These are phyloP conservation scores for Daedaleopsis sinensis DNA, from an alignment of 768 basidiomycete species.

Conservation along the genomic window DNA sequence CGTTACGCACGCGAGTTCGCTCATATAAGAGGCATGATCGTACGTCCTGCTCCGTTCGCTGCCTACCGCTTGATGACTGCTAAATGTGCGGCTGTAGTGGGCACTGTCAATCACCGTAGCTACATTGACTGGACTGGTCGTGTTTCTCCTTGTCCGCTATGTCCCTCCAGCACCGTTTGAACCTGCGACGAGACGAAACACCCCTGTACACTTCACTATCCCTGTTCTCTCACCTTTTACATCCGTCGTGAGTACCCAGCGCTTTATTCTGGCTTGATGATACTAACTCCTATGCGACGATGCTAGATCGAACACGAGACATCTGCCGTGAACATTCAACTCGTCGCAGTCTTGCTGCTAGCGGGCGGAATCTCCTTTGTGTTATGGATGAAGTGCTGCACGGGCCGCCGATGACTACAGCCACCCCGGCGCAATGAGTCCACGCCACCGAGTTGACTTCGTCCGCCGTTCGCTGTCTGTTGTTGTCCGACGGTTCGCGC, in stretches of 20 bases:
- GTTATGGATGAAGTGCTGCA: slow-evolving; percentile 12
- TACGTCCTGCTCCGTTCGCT: slow-evolving; percentile 34
- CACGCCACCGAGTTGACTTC: background rate
- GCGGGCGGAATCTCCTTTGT: background rate
- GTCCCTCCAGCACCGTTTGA: background rate
- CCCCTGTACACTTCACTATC: slow-evolving; percentile 69
- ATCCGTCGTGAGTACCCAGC: slow-evolving; percentile 59
- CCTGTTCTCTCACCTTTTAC: slow-evolving; percentile 80
- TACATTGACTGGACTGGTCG: background rate
- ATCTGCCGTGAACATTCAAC: slow-evolving; percentile 51
- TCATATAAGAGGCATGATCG: slow-evolving; percentile 55
- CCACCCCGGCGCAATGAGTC: background rate
- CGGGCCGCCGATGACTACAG: background rate
- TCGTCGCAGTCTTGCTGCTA: slow-evolving; percentile 10
- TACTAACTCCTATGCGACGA: background rate
- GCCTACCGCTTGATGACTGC: slow-evolving; percentile 27
- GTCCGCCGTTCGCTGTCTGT: too few relatives aligned
- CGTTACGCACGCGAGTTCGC: slow-evolving; percentile 51
- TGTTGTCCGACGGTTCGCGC: too few relatives aligned
- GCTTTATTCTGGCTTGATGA: background rate
- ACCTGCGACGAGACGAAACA: background rate
- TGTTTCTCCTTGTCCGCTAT: background rate
- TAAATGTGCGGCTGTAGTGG: slow-evolving; percentile 34
- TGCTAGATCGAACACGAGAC: slow-evolving; percentile 75
- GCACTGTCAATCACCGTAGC: background rate